phyloP scores from a whole-genome alignment of 78 protist species.

The Paulinella micropora region DNA sequence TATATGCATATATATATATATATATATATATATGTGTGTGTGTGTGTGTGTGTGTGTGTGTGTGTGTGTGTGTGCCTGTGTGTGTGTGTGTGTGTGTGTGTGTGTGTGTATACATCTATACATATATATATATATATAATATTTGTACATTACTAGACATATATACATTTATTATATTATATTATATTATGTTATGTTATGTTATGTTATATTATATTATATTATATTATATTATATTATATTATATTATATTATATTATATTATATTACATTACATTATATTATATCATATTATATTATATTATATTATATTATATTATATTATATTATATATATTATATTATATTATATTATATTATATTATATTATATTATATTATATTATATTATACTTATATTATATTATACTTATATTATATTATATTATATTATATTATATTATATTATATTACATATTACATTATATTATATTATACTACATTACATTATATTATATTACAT shows the following conservation, averaged over 20 bases:
- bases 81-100: neutral
- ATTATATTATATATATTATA: neutral
- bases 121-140: neutral
- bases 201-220: neutral
- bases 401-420: neutral
- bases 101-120: neutral
- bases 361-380: neutral
- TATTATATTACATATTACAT: neutral
- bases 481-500: too few species aligned
- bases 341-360: neutral
- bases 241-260: neutral
- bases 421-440: neutral
- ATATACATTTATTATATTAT: neutral
- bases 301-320: neutral
- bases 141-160: neutral
- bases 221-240: neutral
- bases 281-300: neutral
- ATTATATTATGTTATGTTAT: neutral
- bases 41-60: neutral
- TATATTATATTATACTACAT: neutral
- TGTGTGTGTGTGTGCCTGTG: neutral
- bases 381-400: neutral
- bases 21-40: neutral
- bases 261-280: neutral
- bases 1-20: neutral